Evolutionary conservation across 208 protist species (phyloP), one percentile per base, ranked within the genome.

Genomic region (Acanthamoeba healyi): DNA sequence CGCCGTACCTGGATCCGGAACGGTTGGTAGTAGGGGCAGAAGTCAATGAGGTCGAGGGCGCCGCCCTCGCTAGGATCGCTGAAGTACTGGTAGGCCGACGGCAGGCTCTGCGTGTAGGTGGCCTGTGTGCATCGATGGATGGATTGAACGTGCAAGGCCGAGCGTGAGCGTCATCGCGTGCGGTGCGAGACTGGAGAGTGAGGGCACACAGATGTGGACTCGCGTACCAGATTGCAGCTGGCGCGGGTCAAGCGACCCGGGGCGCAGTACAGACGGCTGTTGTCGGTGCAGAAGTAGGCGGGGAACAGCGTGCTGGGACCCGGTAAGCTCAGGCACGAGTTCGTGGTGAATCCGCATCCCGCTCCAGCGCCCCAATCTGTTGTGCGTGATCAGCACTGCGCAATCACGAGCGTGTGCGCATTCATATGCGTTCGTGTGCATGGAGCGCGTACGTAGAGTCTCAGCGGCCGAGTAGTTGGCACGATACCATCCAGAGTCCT

Each of bases 391-490:
- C n/a, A 19, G 14, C 29, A 36, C n/a, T 54, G 10, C 49, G 49
- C 10, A 54, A 54, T 6, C 15, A 6, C 6, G 49, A 54, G 49
- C 49, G 6, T 54, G n/a, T n/a, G n/a, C n/a, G n/a, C n/a, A 19
- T 54, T 10, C 49, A 19, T 22, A 19, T 2, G 49, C n/a, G n/a
- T n/a, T 70, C 49, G 10, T 65, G 58, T n/a, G 54, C 24, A 67
- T 7, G 44, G 36, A 2, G 40, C 0, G 38, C 2, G 36, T 92
- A 89, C 81, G 34, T 12, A 67, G 81, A 38, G 81, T 40, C 46
- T 89, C 51, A 1, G 81, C 81, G 19, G 54, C 82, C 67, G 51
- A 70, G 49, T 67, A 90, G 82, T 90, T 90, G 24, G 82, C 82
- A 5, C 49, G 82, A 38, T 90, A 90, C 82, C 82, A 90, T 12